Percentiles rank a stretch among this genome's conserved stretches.
Evolutionary conservation across 805 yeast genomes (phyloP).

Genomic region (Lipomyces oligophaga): DNA sequence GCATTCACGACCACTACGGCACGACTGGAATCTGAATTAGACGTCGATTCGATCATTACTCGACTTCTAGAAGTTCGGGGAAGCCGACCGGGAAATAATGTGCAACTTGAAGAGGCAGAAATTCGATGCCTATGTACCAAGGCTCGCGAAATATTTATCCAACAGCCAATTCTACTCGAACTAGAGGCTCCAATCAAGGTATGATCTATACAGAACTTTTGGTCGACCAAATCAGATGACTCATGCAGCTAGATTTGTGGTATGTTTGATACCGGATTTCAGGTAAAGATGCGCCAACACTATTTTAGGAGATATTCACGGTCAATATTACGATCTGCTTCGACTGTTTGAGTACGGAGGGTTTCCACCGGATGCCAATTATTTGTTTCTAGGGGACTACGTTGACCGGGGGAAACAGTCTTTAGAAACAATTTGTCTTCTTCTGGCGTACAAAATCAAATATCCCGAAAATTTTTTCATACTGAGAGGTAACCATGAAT

Average conservation of each 20-base stretch:
- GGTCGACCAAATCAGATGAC: too few relatives aligned
- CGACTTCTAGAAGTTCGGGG: conserved; percentile 96
- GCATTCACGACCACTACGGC: conserved; percentile 2
- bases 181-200: conserved; percentile 95
- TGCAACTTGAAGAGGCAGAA: conserved; percentile 86
- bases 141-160: conserved; percentile 96
- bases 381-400: conserved; percentile 91
- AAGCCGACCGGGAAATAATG: conserved; percentile 96
- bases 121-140: conserved; percentile 93
- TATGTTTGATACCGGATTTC: conserved; percentile 1
- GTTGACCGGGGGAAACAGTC: conserved; percentile 99
- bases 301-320: conserved; percentile 83
- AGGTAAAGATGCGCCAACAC: too few relatives aligned
- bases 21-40: conserved; percentile 57
- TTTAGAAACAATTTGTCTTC: conserved; percentile 87
- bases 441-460: conserved; percentile 93
- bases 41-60: conserved; percentile 93
- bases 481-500: conserved; percentile 96
- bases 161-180: conserved; percentile 92
- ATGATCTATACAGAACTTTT: conserved; percentile 39
- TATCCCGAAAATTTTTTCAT: conserved; percentile 97
- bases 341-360: conserved; percentile 98
- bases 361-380: conserved; percentile 97
- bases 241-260: conserved; percentile 23
- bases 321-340: conserved; percentile 92